Evolutionary conservation across 805 yeast genomes (phyloP).

Genomic region (Pichia thaimueangensis): DNA sequence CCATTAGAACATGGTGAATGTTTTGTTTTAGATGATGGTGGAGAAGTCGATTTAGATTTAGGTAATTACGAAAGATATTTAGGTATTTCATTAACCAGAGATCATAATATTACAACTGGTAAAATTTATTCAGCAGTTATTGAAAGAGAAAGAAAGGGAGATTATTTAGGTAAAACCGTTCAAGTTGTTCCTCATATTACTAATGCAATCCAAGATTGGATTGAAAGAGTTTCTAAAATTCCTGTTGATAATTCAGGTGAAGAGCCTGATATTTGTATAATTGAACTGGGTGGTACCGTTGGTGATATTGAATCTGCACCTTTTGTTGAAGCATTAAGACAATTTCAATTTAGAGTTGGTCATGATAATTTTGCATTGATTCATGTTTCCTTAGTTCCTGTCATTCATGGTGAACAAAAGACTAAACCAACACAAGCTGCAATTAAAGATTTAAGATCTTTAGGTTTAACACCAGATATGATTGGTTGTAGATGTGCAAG

Average conservation of each 20-base stretch:
- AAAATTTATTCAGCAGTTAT: constrained; percentile 92
- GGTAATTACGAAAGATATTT: constrained; percentile 98
- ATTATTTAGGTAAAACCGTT: constrained; percentile 97
- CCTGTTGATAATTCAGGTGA: constrained; percentile 88
- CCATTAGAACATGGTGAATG: constrained; percentile 99
- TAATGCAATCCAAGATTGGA: constrained; percentile 97
- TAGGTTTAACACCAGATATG: constrained; percentile 93
- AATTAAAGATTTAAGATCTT: constrained; percentile 88
- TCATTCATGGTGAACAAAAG: constrained; percentile 97
- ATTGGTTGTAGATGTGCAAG: constrained; percentile 96
- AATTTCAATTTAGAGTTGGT: constrained; percentile 97
- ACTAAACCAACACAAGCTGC: constrained; percentile 99
- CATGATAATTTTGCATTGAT: constrained; percentile 88
- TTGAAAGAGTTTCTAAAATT: constrained; percentile 81
- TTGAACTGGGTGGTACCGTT: constrained; percentile 98
- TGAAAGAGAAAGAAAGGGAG: constrained; percentile 93
- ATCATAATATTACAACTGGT: constrained; percentile 98
- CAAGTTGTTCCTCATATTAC: constrained; percentile 99
- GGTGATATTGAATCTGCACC: constrained; percentile 99
- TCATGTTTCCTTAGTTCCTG: constrained; percentile 96
- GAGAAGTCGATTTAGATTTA: constrained; percentile 95
- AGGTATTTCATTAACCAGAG: constrained; percentile 84
- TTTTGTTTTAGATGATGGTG: constrained; percentile 96
- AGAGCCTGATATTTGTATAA: constrained; percentile 93
- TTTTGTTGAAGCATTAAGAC: constrained; percentile 97